Evolutionary conservation across 768 basidiomycete genomes (phyloP).

Genomic region (Sporobolomyces pararoseus): DNA sequence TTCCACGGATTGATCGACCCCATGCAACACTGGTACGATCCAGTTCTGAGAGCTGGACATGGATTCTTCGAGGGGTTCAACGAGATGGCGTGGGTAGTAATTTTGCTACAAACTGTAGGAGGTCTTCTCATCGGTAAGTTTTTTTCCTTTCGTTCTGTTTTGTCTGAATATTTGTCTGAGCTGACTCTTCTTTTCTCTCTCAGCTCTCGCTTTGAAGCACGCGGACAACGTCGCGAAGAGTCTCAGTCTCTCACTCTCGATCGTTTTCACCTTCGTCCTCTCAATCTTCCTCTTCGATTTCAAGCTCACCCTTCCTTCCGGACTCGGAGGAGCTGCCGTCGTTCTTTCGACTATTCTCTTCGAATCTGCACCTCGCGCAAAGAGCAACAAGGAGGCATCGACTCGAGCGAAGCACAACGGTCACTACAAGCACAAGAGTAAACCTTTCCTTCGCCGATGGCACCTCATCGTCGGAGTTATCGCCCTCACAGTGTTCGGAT

Average conservation of each 20-base stretch:
- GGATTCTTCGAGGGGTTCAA: constrained; percentile 41
- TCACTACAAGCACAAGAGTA: constrained; percentile 11
- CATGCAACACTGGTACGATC: constrained; percentile 40
- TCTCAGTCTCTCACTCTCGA: constrained; percentile 36
- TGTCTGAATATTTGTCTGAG: no score
- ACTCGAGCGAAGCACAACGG: constrained; percentile 6
- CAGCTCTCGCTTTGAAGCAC: constrained; percentile 34
- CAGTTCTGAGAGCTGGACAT: constrained; percentile 21
- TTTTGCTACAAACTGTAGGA: constrained; percentile 36
- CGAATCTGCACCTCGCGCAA: constrained; percentile 16
- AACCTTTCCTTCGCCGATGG: constrained; percentile 20
- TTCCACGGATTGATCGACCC: constrained; percentile 36
- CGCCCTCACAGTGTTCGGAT: constrained; percentile 1
- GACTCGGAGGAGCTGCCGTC: constrained; percentile 30
- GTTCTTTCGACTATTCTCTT: constrained; percentile 22
- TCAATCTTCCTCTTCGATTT: constrained; percentile 39
- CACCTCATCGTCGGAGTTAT: constrained; percentile 30
- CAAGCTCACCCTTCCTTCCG: constrained; percentile 22
- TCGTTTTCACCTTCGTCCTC: constrained; percentile 41
- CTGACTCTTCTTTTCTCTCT: not conserved
- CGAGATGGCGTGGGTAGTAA: constrained; percentile 33
- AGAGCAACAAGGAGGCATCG: not conserved
- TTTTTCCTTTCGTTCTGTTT: not conserved
- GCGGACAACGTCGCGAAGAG: constrained; percentile 42
- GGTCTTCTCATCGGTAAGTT: constrained; percentile 38